Evolutionary conservation across 805 yeast genomes (phyloP).

Genomic region (Kuraishia cidri): DNA sequence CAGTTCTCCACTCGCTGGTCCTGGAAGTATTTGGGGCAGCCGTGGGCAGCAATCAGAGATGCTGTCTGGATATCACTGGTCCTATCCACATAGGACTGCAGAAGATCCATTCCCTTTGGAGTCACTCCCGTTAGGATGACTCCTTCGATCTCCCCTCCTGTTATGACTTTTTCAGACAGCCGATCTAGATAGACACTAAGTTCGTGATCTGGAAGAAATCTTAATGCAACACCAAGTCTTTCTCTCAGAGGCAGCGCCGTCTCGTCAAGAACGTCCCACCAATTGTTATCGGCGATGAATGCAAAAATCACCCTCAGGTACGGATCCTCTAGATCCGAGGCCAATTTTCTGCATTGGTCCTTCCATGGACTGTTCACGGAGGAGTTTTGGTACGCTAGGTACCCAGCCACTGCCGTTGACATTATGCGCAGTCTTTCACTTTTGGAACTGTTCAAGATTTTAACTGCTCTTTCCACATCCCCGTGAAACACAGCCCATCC

Average conservation of each 20-base stretch:
- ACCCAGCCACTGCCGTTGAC: conserved; percentile 92
- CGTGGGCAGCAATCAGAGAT: conserved; percentile 69
- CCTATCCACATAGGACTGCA: conserved; percentile 82
- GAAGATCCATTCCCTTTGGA: conserved; percentile 67
- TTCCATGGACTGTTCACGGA: conserved; percentile 76
- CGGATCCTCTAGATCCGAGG: conserved; percentile 84
- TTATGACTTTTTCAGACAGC: conserved; percentile 62
- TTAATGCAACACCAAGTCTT: conserved; percentile 80
- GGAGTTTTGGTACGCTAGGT: conserved; percentile 54
- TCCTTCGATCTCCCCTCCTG: conserved; percentile 85
- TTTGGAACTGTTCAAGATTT: conserved; percentile 66
- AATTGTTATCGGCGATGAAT: conserved; percentile 84
- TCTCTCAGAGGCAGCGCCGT: conserved; percentile 82
- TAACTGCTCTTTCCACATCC: conserved; percentile 72
- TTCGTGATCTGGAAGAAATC: conserved; percentile 77
- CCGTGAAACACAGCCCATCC: conserved; percentile 98
- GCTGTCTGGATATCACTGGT: conserved; percentile 92
- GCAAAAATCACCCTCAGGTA: conserved; percentile 90
- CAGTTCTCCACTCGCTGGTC: conserved; percentile 72
- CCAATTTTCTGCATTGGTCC: conserved; percentile 82
- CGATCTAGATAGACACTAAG: conserved; percentile 62
- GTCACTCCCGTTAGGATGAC: conserved; percentile 88
- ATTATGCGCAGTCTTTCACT: conserved; percentile 66
- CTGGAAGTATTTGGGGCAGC: conserved; percentile 73
- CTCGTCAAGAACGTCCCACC: conserved; percentile 95